phyloP scores from a whole-genome alignment of 495 filamentous ascomycete genomes.

The Xylaria bambusicola region DNA sequence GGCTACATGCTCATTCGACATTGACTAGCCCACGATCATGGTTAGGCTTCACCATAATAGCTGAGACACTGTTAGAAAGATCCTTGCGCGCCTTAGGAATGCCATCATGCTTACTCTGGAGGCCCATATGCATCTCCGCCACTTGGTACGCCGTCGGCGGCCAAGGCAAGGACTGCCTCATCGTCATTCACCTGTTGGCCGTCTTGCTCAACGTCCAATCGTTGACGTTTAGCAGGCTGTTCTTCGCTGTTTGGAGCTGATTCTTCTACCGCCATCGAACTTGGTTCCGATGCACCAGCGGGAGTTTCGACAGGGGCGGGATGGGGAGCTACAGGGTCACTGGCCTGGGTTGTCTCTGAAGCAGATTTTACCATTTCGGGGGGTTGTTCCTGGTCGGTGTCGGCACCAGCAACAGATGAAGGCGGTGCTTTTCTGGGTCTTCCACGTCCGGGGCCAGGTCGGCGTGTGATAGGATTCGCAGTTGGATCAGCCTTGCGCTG shows the following conservation, averaged over 20 bases:
- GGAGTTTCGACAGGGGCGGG: conserved; percentile 18
- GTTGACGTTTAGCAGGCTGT: conserved; percentile 40
- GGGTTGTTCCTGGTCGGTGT: conserved; percentile 12
- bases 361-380: conserved; percentile 2
- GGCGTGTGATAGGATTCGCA: conserved; percentile 50
- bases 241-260: conserved; percentile 28
- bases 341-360: conserved; percentile 18
- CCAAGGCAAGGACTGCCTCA: conserved; percentile 43
- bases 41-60: conserved; percentile 41
- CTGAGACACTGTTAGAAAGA: conserved; percentile 20
- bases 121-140: conserved; percentile 33
- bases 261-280: conserved; percentile 25
- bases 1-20: neutral
- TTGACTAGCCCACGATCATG: conserved; percentile 4
- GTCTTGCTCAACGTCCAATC: conserved; percentile 28
- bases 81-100: neutral
- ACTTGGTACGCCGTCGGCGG: conserved; percentile 39
- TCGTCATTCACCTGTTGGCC: conserved; percentile 33
- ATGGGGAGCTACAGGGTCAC: conserved; percentile 17
- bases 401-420: conserved; percentile 6
- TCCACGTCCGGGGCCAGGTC: conserved; percentile 51
- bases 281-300: conserved; percentile 17
- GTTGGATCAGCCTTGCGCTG: conserved; percentile 44
- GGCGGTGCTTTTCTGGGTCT: conserved; percentile 44
- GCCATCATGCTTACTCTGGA: conserved; percentile 36